Evolutionary conservation across 208 protist genomes (phyloP).

Genomic region (Kentomonas sorsogonicus): DNA sequence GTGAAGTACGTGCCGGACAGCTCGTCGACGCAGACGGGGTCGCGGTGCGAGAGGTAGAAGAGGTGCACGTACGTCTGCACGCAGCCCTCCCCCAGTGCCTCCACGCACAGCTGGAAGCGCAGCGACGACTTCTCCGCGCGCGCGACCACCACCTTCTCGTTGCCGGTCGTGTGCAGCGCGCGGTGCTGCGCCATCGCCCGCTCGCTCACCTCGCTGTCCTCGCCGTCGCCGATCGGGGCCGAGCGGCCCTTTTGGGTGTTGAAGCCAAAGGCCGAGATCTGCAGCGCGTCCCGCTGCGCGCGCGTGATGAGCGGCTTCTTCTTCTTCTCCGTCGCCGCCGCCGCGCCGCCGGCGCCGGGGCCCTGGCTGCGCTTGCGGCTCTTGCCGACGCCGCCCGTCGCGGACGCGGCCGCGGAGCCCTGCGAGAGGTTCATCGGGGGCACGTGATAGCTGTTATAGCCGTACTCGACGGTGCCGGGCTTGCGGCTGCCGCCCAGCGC

Average conservation of each 20-base stretch:
- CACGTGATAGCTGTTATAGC: conserved; percentile 8
- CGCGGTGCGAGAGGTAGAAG: conserved; percentile 77
- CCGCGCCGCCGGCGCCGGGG: conserved; percentile 1
- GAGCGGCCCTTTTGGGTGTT: conserved; percentile 19
- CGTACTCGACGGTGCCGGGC: background rate
- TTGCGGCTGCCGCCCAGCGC: background rate
- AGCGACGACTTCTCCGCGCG: conserved; percentile 61
- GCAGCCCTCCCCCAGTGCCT: conserved; percentile 78
- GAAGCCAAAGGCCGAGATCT: conserved; percentile 48
- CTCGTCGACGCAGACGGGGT: conserved; percentile 81
- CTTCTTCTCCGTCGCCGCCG: background rate
- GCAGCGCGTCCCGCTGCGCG: conserved; percentile 34
- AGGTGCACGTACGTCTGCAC: conserved; percentile 80
- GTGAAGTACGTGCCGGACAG: conserved; percentile 71
- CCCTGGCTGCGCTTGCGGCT: too few relatives aligned
- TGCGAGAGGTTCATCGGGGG: too few relatives aligned
- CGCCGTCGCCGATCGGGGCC: background rate
- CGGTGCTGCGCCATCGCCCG: conserved; percentile 5
- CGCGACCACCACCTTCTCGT: conserved; percentile 31
- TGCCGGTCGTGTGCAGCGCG: conserved; percentile 23
- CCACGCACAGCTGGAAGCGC: conserved; percentile 73
- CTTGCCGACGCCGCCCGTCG: too few relatives aligned
- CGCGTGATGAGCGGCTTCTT: conserved; percentile 28
- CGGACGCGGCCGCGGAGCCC: too few relatives aligned
- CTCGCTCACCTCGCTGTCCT: background rate